A percentile compares a stretch with the other conserved stretches of the same genome.
These are phyloP conservation scores for Aspergillus sp. DNA, from an alignment of 2,329 filamentous ascomycete species.

Conservation along the genomic window DNA sequence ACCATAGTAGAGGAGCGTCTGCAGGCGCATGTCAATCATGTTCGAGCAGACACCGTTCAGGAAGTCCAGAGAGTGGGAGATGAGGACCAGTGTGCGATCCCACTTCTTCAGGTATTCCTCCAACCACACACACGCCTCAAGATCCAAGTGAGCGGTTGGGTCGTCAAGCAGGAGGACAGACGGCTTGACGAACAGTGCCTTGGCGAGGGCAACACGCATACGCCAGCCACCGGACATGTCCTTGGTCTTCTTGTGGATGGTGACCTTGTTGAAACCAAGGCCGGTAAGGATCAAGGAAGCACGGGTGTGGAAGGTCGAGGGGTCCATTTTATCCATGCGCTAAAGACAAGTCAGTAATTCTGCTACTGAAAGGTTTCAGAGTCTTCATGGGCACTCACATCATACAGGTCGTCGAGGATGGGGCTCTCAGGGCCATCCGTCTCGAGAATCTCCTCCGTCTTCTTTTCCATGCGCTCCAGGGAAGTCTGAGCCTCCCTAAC, in stretches of 20 bases:
- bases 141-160: conserved; percentile 96
- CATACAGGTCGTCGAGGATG: conserved; percentile 86
- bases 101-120: conserved; percentile 99
- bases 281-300: conserved; percentile 94
- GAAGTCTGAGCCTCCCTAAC: conserved; percentile 89
- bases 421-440: conserved; percentile 85
- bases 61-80: conserved; percentile 98
- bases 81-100: conserved; percentile 91
- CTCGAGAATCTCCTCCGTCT: conserved; percentile 85
- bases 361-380: no score
- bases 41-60: conserved; percentile 95
- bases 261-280: conserved; percentile 98
- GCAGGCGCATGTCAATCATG: conserved; percentile 97
- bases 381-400: conserved; percentile 65
- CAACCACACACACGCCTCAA: conserved; percentile 98
- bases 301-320: conserved; percentile 89
- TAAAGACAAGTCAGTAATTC: no score
- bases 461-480: conserved; percentile 77
- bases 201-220: conserved; percentile 96
- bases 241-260: conserved; percentile 99
- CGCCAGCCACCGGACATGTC: conserved; percentile 99
- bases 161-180: conserved; percentile 93
- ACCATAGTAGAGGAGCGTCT: conserved; percentile 91
- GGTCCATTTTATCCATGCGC: conserved; percentile 99
- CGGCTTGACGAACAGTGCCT: conserved; percentile 97